phyloP scores from a whole-genome alignment of 805 yeast genomes.

The Wickerhamomyces rabaulensis region DNA sequence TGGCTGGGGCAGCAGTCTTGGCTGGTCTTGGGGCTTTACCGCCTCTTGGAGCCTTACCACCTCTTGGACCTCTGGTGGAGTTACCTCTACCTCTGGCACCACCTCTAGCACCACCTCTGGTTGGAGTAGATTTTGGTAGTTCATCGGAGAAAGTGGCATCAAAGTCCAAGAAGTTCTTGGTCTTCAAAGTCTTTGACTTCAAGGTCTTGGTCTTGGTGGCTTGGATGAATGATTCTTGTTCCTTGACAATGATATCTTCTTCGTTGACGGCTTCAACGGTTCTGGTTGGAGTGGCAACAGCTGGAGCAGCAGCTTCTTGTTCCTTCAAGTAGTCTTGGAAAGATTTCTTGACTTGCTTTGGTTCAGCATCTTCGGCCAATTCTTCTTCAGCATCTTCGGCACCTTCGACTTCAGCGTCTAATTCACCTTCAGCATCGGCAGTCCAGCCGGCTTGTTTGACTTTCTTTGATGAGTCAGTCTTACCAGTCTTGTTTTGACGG shows the following conservation, averaged over 20 bases:
- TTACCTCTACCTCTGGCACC: conserved; percentile 2
- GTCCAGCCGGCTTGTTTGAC: conserved; percentile 82
- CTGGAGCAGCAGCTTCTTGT: conserved; percentile 45
- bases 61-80: background rate
- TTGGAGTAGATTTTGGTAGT: conserved; percentile 30
- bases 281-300: conserved; percentile 27
- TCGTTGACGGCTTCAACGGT: conserved; percentile 32
- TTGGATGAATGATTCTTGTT: conserved; percentile 52
- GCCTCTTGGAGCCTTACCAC: background rate
- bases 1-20: background rate
- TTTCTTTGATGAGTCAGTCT: conserved; percentile 81
- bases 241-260: conserved; percentile 61
- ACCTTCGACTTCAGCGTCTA: conserved; percentile 61
- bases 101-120: conserved; percentile 27
- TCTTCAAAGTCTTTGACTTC: conserved; percentile 73
- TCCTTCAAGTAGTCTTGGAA: conserved; percentile 84
- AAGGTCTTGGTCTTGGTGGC: conserved; percentile 62
- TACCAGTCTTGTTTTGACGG: conserved; percentile 83
- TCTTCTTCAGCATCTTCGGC: conserved; percentile 44
- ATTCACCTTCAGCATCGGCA: conserved; percentile 65
- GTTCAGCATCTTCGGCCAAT: conserved; percentile 34
- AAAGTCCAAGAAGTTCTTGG: conserved; percentile 72
- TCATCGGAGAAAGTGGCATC: conserved; percentile 67
- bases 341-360: conserved; percentile 57
- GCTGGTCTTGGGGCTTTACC: background rate